Evolutionary conservation across 2,329 filamentous ascomycete species (phyloP), one percentile per base, ranked within the genome.

Genomic region (Colletotrichum lindemuthianum): DNA sequence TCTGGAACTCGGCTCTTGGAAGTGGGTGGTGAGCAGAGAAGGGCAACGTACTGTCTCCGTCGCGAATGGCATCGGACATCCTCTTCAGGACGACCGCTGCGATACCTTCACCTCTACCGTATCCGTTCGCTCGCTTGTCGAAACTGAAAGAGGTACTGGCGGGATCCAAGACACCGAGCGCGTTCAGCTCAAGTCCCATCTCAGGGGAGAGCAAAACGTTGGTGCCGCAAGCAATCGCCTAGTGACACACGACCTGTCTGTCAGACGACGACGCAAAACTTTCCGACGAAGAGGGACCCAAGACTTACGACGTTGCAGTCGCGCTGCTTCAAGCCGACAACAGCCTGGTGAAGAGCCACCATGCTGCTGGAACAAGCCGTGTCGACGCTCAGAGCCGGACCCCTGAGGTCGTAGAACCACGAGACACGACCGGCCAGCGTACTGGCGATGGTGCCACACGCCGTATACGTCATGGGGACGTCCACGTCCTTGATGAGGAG

Each of bases 51-150:
- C 24, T 24, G 24, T 24, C 24, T 24, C 24, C 24, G 24, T 24
- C 24, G 15, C 44, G 15, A 24, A 48, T 48, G 15, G 71, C 72
- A 54, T 80, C 72, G 1, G 76, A 74, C 58, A 90, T 75, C 1
- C 81, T 80, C 73, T 90, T 90, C 49, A 91, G 70, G 3, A 90
- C 69, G 1, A 91, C 73, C 12, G 85, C 79, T 0, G 81, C 86
- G 33, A 85, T 78, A 0, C 88, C 88, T 70, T 91, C 89, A 1
- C 87, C 88, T 40, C 88, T 80, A 0, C 84, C 87, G 70, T 90
- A 91, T 1, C 89, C 89, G 65, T 86, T 84, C 12, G 86, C 88
- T 3, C 80, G 78, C 9, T 77, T 71, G 68, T 88, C 88, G 69
- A 85, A 88, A 4, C 54, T 50, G 9, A 41, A 40, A 4, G 55